Evolutionary conservation across 179 eudicot genomes (phyloP).

Genomic region (Silene coronaria): DNA sequence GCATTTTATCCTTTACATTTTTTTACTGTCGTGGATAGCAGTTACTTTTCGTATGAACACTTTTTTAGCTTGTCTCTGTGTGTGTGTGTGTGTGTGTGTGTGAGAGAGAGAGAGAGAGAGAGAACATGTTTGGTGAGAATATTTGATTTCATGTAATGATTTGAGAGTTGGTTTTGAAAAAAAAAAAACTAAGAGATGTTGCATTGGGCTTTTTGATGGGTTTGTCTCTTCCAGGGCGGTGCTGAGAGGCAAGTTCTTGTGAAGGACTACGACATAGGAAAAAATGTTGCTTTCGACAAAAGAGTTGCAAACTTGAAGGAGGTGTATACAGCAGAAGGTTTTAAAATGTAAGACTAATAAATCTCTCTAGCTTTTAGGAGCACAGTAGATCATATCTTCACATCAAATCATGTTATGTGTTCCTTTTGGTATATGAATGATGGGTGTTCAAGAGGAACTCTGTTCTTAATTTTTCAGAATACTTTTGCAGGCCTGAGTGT

Average conservation of each 20-base stretch:
- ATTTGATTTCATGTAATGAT: background rate
- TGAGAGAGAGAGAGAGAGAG: no score
- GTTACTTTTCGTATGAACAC: background rate
- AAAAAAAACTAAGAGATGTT: background rate
- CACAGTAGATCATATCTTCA: background rate
- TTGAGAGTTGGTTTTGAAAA: background rate
- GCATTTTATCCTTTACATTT: background rate
- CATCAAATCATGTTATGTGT: background rate
- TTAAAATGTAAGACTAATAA: conserved; percentile 55
- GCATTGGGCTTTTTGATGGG: conserved; percentile 11
- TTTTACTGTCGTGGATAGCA: background rate
- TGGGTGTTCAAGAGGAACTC: background rate
- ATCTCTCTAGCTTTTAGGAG: background rate
- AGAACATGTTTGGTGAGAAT: conserved; percentile 1
- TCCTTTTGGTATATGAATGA: background rate
- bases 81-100: no score
- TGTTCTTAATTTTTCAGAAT: background rate
- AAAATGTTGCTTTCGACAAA: conserved; percentile 63
- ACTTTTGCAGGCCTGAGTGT: background rate
- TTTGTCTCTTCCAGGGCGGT: conserved; percentile 41
- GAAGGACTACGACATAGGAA: conserved; percentile 69
- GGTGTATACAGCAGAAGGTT: conserved; percentile 82
- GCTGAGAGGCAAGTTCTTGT: conserved; percentile 97
- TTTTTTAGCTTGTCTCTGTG: background rate
- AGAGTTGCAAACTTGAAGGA: conserved; percentile 74